Conservation (phyloP, 2,329 filamentous ascomycete genomes). For the Tolypocladium guangdongense region DNA sequence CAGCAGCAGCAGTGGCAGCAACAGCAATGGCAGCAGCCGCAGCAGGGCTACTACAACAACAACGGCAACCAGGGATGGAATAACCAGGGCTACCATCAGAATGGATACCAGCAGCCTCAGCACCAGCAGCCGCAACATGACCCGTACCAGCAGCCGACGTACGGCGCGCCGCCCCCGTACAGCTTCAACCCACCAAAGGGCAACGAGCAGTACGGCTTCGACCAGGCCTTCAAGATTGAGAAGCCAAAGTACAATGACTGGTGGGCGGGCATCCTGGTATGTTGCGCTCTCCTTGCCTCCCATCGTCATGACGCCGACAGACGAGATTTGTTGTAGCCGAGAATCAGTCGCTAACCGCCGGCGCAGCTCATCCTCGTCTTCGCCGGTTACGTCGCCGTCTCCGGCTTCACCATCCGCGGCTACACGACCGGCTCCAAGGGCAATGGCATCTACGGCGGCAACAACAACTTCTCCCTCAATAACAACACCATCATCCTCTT, state of each 20-base stretch:
- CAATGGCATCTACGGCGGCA: conserved; percentile 60
- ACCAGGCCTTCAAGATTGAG: conserved; percentile 72
- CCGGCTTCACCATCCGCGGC: conserved; percentile 62
- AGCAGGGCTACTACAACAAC: conserved; percentile 7
- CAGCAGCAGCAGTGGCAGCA: conserved; percentile 6
- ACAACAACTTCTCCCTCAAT: conserved; percentile 56
- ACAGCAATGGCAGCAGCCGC: conserved; percentile 8
- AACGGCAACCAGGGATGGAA: conserved; percentile 5
- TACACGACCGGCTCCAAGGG: conserved; percentile 57
- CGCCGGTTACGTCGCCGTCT: conserved; percentile 65
- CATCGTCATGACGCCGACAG: background rate
- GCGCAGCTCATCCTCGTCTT: conserved; percentile 58
- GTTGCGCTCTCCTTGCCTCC: conserved; percentile 7
- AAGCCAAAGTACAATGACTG: conserved; percentile 82
- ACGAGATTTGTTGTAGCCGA: background rate
- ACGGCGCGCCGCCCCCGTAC: conserved; percentile 19
- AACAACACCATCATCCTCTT: conserved; percentile 84
- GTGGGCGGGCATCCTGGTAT: conserved; percentile 74
- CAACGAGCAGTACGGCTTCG: conserved; percentile 47
- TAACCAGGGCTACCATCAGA: conserved; percentile 8
- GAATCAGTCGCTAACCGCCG: background rate
- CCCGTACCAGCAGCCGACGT: conserved; percentile 17
- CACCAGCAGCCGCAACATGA: conserved; percentile 13
- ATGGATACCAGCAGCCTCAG: conserved; percentile 9
- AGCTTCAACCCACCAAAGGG: conserved; percentile 25